phyloP scores from a whole-genome alignment of 116 monocot species.

The Cymodocea nodosa region DNA sequence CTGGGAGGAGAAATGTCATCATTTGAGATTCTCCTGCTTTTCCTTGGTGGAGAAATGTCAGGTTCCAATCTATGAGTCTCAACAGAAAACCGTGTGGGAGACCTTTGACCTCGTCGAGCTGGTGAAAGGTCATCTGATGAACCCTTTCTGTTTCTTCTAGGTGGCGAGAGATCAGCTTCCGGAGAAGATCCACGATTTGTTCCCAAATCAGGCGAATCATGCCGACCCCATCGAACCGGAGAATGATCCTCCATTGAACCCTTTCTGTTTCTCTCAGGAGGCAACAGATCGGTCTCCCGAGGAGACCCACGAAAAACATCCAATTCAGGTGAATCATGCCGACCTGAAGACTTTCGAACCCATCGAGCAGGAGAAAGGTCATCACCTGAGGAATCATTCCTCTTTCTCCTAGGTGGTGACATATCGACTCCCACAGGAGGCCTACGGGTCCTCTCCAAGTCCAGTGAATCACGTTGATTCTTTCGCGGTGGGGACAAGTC shows the following conservation, averaged over 20 bases:
- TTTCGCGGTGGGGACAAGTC: conserved; percentile 21
- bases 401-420: conserved; percentile 18
- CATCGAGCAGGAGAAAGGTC: conserved; percentile 16
- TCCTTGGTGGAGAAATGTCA: conserved; percentile 11
- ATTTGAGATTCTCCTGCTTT: background rate
- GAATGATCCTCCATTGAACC: too few species aligned
- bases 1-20: conserved; percentile 25
- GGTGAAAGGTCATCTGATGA: conserved; percentile 8
- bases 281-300: too few species aligned
- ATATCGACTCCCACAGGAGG: conserved; percentile 1
- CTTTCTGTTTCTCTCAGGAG: too few species aligned
- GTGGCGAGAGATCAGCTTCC: conserved; percentile 12
- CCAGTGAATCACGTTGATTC: background rate
- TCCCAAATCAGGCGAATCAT: background rate
- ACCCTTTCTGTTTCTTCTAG: conserved; percentile 6
- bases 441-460: background rate
- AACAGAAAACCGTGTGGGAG: background rate
- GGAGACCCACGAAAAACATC: too few species aligned
- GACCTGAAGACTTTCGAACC: too few species aligned
- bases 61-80: background rate
- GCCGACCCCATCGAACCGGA: background rate
- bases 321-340: too few species aligned
- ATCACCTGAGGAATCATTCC: background rate
- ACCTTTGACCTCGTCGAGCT: background rate
- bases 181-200: background rate